Evolutionary conservation across 140 eudicot genomes (phyloP), one percentile per base, ranked within the genome.

Genomic region (Flaveria floridana): DNA sequence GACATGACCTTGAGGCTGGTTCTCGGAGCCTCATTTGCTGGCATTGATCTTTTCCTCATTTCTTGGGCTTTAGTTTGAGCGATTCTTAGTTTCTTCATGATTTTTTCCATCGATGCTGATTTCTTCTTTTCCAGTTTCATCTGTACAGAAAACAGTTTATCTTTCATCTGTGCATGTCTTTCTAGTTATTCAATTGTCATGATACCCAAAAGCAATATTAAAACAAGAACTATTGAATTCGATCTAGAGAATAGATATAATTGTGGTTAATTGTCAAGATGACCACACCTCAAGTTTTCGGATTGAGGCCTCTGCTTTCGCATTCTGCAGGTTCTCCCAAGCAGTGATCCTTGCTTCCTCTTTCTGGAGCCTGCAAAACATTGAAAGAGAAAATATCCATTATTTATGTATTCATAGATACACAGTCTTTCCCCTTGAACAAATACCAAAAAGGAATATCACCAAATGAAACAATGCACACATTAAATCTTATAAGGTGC

Each of bases 261-360:
- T 11, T 9, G 13, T 62, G 21, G 58, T 12, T 66, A 57, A 56
- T 16, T 26, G 2, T 61, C 16, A 15, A 72, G 26, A 14, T 53
- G 12, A 39, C 66, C 78, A 20, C 25, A 92, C 98, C 98, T 93
- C 98, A 30, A 93, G 98, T 59, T 85, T 93, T 57, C 75, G 85
- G 18, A 90, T 85, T 55, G 93, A 91, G 19, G 94, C 94, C 76
- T 93, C 97, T 19, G 98, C 97, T 88, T 93, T 90, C 61, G 98
- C 97, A 79, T 84, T 93, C 76, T 93, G 97, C 84, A 93, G 83
- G 75, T 93, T 90, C 81, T 93, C 98, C 98, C 98, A 93, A 14
- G 98, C 98, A 30, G 69, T 50, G 8, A 93, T 90, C 81, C 83
- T 85, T 63, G 93, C 91, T 86, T 88, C 96, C 85, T 93, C 91